These are phyloP conservation scores for Ustilago nuda DNA, from an alignment of 1,284 basidiomycete genomes.

Conservation along the genomic window DNA sequence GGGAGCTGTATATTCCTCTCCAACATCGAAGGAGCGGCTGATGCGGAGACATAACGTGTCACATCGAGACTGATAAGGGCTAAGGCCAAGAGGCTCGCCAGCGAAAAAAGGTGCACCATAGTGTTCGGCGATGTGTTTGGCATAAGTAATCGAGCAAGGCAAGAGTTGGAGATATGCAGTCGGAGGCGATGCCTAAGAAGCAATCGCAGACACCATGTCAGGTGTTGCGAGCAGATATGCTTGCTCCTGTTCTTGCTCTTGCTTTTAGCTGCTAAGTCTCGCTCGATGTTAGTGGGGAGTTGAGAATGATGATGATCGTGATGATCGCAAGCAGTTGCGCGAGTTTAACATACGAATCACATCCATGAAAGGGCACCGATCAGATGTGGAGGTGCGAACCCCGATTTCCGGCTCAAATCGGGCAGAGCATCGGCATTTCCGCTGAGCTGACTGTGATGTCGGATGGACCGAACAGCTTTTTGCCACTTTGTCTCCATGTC, in stretches of 20 bases:
- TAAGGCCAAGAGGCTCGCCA: constrained; percentile 11
- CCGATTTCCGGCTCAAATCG: constrained; percentile 4
- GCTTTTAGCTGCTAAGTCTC: neutral
- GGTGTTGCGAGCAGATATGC: neutral
- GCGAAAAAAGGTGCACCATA: constrained; percentile 14
- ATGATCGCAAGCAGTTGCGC: neutral
- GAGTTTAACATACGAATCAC: neutral
- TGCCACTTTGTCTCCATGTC: neutral
- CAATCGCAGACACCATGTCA: constrained; percentile 8
- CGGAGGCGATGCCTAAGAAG: neutral
- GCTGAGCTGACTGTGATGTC: neutral
- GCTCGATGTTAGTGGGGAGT: neutral
- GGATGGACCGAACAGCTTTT: neutral
- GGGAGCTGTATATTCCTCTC: constrained; percentile 16
- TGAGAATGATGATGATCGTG: neutral
- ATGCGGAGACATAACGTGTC: constrained; percentile 1
- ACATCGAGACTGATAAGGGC: constrained; percentile 3
- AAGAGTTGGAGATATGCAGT: neutral
- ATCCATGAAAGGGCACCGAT: neutral
- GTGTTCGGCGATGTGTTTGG: neutral
- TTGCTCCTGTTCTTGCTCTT: neutral
- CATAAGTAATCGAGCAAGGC: neutral
- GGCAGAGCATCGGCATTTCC: neutral
- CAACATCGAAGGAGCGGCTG: neutral
- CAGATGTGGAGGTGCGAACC: neutral